Base-by-base conservation (phyloP, 2,329 filamentous ascomycete species). In the Colletotrichum neosansevieriae region DNA sequence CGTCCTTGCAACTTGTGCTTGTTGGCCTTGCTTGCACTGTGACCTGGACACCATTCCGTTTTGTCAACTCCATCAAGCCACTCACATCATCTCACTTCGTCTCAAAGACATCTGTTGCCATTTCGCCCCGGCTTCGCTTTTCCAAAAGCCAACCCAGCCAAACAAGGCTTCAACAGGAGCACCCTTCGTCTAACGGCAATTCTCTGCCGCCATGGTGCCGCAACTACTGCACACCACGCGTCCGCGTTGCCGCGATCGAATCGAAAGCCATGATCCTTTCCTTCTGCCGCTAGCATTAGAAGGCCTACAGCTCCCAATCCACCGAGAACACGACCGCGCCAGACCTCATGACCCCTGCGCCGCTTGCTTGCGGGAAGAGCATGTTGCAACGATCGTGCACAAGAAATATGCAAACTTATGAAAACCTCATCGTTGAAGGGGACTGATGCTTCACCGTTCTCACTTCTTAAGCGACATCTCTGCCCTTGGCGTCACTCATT, bases 161-260 rank as follows among this genome's bases (percentile, higher is more conserved):
- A 58, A 42, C 42, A 32, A 17, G 56, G 44, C 47, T 42, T 40
- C 54, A 36, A 15, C 13, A 53, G 13, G 36, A 15, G 9, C 10
- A 15, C 36, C 36, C 36, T 29, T 29, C 29, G 13, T 12, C 36
- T 38, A 13, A 11, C 5, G 1, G 11, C 36, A 38, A 15, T 6
- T 10, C 15, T 38, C 40, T 47, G 54, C 49, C 58, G 50, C 63
- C 40, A 49, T 56, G 32, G 45, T 65, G 63, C 63, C 47, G 45
- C 54, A 51, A 17, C 62, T 59, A 45, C 50, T 66, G 57, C 49
- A 61, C 57, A 49, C 58, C 58, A 62, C 42, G n/a, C 42, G 34
- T 44, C 42, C 21, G 58, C 51, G 21, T 19, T 49, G 58, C 63
- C 51, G 50, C 17, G 50, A 57, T 57, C 58, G 12, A 51, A 38